Evolutionary conservation across 2,329 filamentous ascomycete genomes (phyloP).

Genomic region (Paraphaeosphaeria minitans): DNA sequence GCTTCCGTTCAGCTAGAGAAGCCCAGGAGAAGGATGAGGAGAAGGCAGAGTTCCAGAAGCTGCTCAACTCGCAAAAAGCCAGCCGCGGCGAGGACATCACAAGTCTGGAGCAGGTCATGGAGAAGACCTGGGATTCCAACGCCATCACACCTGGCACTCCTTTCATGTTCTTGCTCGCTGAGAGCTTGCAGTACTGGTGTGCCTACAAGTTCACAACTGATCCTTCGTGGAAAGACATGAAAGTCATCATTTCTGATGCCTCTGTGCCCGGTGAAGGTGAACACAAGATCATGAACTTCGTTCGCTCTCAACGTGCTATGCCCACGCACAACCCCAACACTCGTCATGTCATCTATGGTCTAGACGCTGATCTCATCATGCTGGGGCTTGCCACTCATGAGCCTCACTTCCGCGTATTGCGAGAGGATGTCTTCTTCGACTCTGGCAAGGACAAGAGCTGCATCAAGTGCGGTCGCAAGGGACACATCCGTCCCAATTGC

Average conservation of each 20-base stretch:
- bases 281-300: conserved; percentile 99
- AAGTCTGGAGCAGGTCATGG: conserved; percentile 66
- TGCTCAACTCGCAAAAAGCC: conserved; percentile 76
- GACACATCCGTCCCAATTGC: conserved; percentile 87
- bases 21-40: conserved; percentile 92
- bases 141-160: conserved; percentile 95
- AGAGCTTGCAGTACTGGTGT: conserved; percentile 92
- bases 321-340: conserved; percentile 96
- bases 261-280: conserved; percentile 97
- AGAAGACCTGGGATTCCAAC: conserved; percentile 92
- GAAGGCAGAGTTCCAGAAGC: conserved; percentile 83
- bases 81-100: conserved; percentile 59
- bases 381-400: conserved; percentile 95
- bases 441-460: conserved; percentile 85
- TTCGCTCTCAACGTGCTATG: conserved; percentile 88
- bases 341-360: conserved; percentile 94
- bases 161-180: conserved; percentile 95
- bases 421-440: conserved; percentile 95
- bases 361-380: conserved; percentile 99
- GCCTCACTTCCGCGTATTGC: conserved; percentile 91
- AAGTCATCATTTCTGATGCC: conserved; percentile 97
- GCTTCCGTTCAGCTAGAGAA: conserved; percentile 92
- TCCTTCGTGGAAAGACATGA: conserved; percentile 86
- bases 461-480: conserved; percentile 87
- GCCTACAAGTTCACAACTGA: conserved; percentile 98